Conservation (phyloP, 106 monocot species). For the Agapanthus africanus region DNA sequence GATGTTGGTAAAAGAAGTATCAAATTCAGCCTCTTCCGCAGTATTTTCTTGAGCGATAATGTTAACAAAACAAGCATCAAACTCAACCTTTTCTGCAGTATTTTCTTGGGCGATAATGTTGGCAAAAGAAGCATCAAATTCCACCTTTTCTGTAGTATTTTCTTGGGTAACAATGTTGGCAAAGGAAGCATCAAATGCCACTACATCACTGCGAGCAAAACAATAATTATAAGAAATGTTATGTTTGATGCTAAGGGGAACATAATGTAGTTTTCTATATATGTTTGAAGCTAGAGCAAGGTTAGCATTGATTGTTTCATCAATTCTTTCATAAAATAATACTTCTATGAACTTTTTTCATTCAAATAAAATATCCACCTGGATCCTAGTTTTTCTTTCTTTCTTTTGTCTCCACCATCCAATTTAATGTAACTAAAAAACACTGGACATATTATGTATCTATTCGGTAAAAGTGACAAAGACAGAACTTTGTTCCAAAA, state of each 20-base stretch:
- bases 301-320: neutral
- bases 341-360: neutral
- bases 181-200: no score
- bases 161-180: no score
- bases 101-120: no score
- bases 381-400: no score
- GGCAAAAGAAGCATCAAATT: no score
- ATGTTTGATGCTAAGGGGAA: neutral
- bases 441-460: neutral
- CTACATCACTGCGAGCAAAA: slow-evolving; percentile 5
- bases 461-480: neutral
- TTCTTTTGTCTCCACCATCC: neutral
- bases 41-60: neutral
- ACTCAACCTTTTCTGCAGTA: no score
- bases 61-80: neutral
- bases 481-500: neutral
- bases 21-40: no score
- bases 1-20: no score
- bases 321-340: neutral
- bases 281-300: neutral
- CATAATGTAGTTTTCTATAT: neutral
- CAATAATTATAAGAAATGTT: neutral
- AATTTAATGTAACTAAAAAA: neutral
- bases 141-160: no score
- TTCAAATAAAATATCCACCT: no score